Evolutionary conservation across 352 stramenopile species (phyloP).

Genomic region (Globisporangium paroecandrum): DNA sequence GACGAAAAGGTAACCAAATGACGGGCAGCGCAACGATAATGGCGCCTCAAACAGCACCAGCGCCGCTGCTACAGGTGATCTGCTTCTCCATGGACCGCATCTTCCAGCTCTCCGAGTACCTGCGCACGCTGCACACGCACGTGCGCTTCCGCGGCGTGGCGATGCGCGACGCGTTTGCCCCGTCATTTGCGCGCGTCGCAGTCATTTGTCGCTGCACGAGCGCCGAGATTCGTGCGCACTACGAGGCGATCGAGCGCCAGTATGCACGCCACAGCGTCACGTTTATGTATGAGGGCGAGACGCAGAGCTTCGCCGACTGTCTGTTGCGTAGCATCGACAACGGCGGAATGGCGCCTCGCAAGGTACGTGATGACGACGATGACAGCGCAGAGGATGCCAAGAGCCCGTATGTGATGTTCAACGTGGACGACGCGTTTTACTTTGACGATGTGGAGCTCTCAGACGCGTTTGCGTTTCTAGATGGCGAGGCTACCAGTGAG

Average conservation of each 20-base stretch:
- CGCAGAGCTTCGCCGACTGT: constrained; percentile 29
- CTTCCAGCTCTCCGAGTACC: constrained; percentile 60
- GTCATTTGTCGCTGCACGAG: constrained; percentile 42
- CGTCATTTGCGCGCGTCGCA: constrained; percentile 24
- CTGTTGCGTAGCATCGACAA: constrained; percentile 23
- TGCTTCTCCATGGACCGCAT: constrained; percentile 66
- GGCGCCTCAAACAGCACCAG: background rate
- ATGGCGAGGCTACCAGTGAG: background rate
- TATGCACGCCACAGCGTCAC: constrained; percentile 25
- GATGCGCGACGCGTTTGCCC: constrained; percentile 19
- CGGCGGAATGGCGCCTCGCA: constrained; percentile 1
- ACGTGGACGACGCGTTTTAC: constrained; percentile 62
- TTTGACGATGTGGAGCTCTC: constrained; percentile 46
- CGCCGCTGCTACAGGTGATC: constrained; percentile 35
- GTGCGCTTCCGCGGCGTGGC: constrained; percentile 21
- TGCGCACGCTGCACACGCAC: constrained; percentile 41
- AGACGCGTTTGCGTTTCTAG: constrained; percentile 25
- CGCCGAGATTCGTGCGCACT: constrained; percentile 25
- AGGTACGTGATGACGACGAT: background rate
- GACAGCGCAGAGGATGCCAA: background rate
- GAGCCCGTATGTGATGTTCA: constrained; percentile 39
- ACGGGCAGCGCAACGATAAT: background rate
- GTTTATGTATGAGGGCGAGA: constrained; percentile 35
- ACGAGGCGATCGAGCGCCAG: constrained; percentile 27
- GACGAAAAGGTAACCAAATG: background rate